Conservation (phyloP, 129 eudicot species). For the Logfia minima region DNA sequence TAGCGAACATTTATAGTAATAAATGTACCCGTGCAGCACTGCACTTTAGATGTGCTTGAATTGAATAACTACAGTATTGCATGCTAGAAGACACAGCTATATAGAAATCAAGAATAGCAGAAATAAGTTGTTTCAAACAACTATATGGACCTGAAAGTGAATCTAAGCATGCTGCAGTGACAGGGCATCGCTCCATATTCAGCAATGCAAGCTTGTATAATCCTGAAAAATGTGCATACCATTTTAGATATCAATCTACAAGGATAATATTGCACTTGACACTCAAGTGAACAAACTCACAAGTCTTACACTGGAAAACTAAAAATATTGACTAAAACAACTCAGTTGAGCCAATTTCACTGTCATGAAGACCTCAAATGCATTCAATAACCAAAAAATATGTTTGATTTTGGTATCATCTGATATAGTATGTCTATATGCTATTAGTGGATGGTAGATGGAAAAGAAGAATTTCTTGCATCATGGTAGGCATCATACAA, state of each 20-base stretch:
- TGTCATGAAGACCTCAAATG: not conserved
- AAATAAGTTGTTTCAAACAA: slow-evolving; percentile 17
- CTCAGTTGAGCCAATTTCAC: not conserved
- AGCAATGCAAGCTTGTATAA: slow-evolving; percentile 67
- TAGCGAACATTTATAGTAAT: too few relatives aligned
- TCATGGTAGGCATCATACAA: not conserved
- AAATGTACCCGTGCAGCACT: too few relatives aligned
- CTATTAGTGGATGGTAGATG: not conserved
- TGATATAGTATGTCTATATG: not conserved
- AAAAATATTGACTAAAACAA: not conserved
- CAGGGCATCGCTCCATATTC: slow-evolving; percentile 93
- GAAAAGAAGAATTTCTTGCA: not conserved
- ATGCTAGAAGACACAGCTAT: not conserved
- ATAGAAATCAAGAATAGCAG: not conserved
- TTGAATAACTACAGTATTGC: not conserved
- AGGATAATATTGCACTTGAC: not conserved
- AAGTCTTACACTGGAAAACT: not conserved
- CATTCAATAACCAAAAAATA: not conserved
- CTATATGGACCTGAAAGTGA: slow-evolving; percentile 65
- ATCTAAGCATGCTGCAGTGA: slow-evolving; percentile 84
- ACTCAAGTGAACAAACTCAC: not conserved
- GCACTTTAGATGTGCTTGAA: too few relatives aligned
- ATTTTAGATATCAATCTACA: not conserved
- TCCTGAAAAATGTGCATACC: slow-evolving; percentile 41
- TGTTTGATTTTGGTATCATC: not conserved